These are phyloP conservation scores for Paracamarosporium sp. DNA, from an alignment of 2,329 filamentous ascomycete genomes.

Conservation along the genomic window DNA sequence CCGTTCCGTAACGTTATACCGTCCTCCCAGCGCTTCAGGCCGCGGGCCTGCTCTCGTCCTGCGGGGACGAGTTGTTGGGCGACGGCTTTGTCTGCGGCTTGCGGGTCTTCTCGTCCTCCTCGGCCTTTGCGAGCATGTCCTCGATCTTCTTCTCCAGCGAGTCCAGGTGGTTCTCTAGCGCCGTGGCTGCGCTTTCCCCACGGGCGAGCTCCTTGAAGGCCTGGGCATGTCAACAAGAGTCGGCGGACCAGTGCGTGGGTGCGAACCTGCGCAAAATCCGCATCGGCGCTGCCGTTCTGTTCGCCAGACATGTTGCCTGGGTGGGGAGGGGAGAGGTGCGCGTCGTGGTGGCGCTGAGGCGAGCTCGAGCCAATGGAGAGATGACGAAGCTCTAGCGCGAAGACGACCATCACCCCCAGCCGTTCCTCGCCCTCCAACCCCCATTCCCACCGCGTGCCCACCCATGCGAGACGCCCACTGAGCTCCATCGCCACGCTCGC, in stretches of 20 bases:
- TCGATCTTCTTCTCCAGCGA: slow-evolving; percentile 63
- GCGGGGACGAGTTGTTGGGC: slow-evolving; percentile 18
- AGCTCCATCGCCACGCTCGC: slow-evolving; percentile 6
- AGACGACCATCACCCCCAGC: slow-evolving; percentile 24
- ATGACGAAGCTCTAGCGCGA: slow-evolving; percentile 42
- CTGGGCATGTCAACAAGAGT: slow-evolving; percentile 35
- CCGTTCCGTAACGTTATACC: too few species aligned
- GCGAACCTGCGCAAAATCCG: slow-evolving; percentile 45
- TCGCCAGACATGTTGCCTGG: slow-evolving; percentile 36
- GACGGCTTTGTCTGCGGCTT: slow-evolving; percentile 25
- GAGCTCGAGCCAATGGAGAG: slow-evolving; percentile 20
- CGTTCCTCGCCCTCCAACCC: slow-evolving; percentile 8
- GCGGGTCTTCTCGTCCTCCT: slow-evolving; percentile 46
- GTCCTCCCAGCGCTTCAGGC: slow-evolving; percentile 17
- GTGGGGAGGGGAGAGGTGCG: slow-evolving; percentile 14
- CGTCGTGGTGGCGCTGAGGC: slow-evolving; percentile 14
- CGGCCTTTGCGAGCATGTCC: slow-evolving; percentile 57
- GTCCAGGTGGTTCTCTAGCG: slow-evolving; percentile 61
- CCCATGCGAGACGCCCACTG: slow-evolving; percentile 7
- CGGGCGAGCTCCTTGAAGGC: slow-evolving; percentile 59
- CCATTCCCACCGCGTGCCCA: slow-evolving; percentile 3
- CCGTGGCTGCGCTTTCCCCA: slow-evolving; percentile 63
- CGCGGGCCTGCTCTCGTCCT: slow-evolving; percentile 19
- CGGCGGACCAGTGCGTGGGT: not conserved
- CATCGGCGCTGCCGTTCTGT: slow-evolving; percentile 33